phyloP scores from a whole-genome alignment of 345 rosid species.

The Toxicodendron radicans region DNA sequence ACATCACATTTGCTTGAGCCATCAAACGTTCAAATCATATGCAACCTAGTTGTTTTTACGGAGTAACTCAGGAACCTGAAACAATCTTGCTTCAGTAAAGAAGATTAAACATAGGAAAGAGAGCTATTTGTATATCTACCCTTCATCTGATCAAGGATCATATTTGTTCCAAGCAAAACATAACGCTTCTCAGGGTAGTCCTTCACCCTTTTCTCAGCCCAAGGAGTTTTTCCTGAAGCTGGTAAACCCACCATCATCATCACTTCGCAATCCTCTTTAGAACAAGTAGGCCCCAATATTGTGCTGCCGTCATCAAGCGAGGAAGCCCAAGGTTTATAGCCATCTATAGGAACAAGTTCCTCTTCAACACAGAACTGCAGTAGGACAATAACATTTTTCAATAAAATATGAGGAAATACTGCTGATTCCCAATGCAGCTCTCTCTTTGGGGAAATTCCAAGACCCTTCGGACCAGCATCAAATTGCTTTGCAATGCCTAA shows the following conservation, averaged over 20 bases:
- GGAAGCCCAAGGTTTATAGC: constrained; percentile 36
- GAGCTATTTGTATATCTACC: background rate
- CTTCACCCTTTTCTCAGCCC: constrained; percentile 41
- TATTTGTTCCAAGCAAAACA: constrained; percentile 38
- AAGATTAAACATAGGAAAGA: background rate
- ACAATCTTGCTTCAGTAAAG: background rate
- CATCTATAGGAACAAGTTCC: constrained; percentile 29
- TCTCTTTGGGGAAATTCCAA: constrained; percentile 24
- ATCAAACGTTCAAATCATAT: constrained; percentile 29
- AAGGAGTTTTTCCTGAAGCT: constrained; percentile 41
- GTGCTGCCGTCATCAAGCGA: constrained; percentile 32
- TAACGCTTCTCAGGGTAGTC: constrained; percentile 38
- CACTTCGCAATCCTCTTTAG: constrained; percentile 27
- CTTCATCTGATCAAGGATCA: constrained; percentile 43
- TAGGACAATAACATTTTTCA: constrained; percentile 38
- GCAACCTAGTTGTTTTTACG: constrained; percentile 28
- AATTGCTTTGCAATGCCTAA: constrained; percentile 36
- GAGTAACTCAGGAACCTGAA: constrained; percentile 33
- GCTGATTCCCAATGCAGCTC: constrained; percentile 25
- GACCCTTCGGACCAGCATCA: constrained; percentile 27
- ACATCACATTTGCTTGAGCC: constrained; percentile 26
- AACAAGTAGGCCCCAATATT: constrained; percentile 26
- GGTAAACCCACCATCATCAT: constrained; percentile 44
- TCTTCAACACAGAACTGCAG: constrained; percentile 34
- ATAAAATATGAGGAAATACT: constrained; percentile 35